phyloP scores from a whole-genome alignment of 2,329 filamentous ascomycete genomes.

The Pseudogymnoascus sp. region DNA sequence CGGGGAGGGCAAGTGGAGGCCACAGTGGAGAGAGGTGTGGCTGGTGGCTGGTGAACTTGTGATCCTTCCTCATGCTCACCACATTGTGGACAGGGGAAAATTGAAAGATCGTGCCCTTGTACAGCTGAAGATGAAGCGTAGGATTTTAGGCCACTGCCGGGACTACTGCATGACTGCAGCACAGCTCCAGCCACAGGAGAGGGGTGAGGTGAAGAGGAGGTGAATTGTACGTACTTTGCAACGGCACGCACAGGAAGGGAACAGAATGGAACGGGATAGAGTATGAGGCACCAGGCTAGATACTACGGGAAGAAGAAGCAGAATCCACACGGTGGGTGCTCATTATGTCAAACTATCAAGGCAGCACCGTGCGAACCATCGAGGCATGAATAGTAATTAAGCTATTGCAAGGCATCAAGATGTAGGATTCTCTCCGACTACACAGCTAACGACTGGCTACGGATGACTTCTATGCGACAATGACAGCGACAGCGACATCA shows the following conservation, averaged over 20 bases:
- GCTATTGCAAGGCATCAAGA: background rate
- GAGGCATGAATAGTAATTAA: background rate
- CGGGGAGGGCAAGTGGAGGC: background rate
- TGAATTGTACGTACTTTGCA: background rate
- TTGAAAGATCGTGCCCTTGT: background rate
- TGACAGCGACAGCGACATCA: background rate
- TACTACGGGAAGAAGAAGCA: background rate
- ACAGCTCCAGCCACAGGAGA: background rate
- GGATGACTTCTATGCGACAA: background rate
- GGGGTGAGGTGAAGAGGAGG: background rate
- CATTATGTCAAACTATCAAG: background rate
- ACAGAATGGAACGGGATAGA: background rate
- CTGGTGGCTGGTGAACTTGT: background rate
- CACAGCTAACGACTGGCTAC: background rate
- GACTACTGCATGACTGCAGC: background rate
- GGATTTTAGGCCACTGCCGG: constrained; percentile 6
- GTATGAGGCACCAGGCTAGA: background rate
- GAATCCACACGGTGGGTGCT: background rate
- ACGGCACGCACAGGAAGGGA: background rate
- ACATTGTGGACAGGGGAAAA: background rate
- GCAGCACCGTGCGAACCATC: background rate
- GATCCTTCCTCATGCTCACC: constrained; percentile 2
- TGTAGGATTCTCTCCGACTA: background rate
- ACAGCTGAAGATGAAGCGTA: background rate
- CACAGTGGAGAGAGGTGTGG: background rate